A percentile compares a stretch with the other conserved stretches of the same genome.
Evolutionary conservation across 1,284 basidiomycete species (phyloP).

Genomic region (Coriolopsis trogii): DNA sequence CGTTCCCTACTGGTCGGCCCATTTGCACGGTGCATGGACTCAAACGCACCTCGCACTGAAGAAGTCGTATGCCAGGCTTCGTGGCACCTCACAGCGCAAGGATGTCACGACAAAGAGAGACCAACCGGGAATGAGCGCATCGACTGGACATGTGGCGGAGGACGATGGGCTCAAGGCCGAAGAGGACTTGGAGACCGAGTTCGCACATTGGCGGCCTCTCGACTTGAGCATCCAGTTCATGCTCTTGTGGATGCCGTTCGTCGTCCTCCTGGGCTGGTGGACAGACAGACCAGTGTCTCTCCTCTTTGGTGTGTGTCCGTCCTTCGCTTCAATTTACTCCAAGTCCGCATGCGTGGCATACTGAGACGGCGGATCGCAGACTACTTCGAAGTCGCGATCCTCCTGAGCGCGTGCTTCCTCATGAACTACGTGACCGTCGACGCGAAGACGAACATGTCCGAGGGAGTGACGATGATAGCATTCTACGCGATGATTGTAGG

Average conservation of each 20-base stretch:
- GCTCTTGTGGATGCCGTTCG: constrained; percentile 43
- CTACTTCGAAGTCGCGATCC: constrained; percentile 60
- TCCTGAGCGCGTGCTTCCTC: constrained; percentile 67
- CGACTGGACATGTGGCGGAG: too few relatives aligned
- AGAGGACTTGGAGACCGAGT: too few relatives aligned
- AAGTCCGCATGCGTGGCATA: not conserved
- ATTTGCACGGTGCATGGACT: too few relatives aligned
- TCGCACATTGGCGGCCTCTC: constrained; percentile 37
- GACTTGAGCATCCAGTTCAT: constrained; percentile 44
- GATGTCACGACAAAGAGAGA: not conserved
- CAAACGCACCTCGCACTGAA: constrained; percentile 8
- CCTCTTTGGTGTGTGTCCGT: constrained; percentile 42
- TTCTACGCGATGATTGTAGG: constrained; percentile 61
- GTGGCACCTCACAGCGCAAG: too few relatives aligned
- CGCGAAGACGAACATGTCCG: constrained; percentile 69
- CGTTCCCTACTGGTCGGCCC: too few relatives aligned
- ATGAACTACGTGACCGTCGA: constrained; percentile 75
- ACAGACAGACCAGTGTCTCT: constrained; percentile 37
- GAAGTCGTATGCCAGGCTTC: not conserved
- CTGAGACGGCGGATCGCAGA: constrained; percentile 36
- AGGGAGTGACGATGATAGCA: constrained; percentile 58
- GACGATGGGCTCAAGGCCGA: too few relatives aligned
- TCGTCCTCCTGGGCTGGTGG: constrained; percentile 43
- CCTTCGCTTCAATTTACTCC: not conserved
- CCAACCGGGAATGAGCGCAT: constrained; percentile 16